These are phyloP conservation scores for Pseudonectria foliicola DNA, from an alignment of 2,329 filamentous ascomycete species.

Conservation along the genomic window DNA sequence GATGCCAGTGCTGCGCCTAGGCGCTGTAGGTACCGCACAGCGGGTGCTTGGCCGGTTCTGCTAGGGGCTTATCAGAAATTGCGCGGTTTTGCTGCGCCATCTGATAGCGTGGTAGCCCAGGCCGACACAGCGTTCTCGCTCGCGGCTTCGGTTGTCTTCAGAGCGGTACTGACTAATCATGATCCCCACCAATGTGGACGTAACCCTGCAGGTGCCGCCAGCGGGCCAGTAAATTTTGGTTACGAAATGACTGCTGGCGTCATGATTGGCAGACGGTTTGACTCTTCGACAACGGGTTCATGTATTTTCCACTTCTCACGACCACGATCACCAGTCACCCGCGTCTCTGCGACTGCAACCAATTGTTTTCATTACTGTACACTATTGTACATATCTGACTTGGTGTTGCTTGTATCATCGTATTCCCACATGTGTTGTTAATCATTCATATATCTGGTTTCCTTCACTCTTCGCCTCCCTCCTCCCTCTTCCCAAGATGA, in stretches of 20 bases:
- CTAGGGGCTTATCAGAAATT: too few species aligned
- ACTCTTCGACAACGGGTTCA: too few species aligned
- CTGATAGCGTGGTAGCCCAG: neutral
- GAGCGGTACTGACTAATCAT: neutral
- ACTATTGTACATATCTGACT: constrained; percentile 1
- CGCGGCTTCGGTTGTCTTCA: neutral
- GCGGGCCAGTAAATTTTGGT: constrained; percentile 5
- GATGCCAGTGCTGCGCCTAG: too few species aligned
- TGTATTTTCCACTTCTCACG: constrained; percentile 1
- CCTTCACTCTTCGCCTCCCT: neutral
- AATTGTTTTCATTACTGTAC: too few species aligned
- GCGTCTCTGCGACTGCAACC: neutral
- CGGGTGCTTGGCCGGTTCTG: too few species aligned
- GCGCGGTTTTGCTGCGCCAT: too few species aligned
- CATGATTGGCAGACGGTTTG: neutral
- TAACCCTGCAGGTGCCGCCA: neutral
- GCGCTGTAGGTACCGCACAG: too few species aligned
- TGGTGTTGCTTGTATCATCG: constrained; percentile 9
- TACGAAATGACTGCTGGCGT: constrained; percentile 17
- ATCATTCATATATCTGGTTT: constrained; percentile 1
- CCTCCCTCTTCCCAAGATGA: constrained; percentile 30
- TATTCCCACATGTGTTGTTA: constrained; percentile 15
- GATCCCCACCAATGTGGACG: too few species aligned
- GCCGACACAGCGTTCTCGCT: neutral
- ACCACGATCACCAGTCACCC: neutral